Evolutionary conservation across 2,329 filamentous ascomycete species (phyloP).

Genomic region (Penicillium frequentans): DNA sequence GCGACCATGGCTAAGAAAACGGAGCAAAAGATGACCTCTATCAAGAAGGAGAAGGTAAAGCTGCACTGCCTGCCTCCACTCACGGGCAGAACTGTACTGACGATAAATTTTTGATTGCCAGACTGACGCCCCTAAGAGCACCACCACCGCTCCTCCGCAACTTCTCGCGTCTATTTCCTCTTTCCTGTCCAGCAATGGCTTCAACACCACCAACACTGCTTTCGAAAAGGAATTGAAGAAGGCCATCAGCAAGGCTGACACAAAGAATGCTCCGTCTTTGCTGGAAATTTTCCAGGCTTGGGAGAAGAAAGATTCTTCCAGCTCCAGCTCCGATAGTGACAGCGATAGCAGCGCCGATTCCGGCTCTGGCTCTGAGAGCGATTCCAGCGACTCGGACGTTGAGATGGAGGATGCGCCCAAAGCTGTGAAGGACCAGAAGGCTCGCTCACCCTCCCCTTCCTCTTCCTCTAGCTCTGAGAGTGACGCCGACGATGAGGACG

Average conservation of each 20-base stretch:
- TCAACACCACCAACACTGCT: constrained; percentile 59
- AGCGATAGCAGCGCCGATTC: constrained; percentile 23
- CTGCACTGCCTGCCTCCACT: background rate
- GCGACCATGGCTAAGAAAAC: constrained; percentile 32
- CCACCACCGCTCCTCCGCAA: constrained; percentile 50
- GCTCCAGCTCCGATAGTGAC: constrained; percentile 23
- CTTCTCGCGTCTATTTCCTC: constrained; percentile 66
- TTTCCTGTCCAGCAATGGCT: constrained; percentile 68
- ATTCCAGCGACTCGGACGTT: constrained; percentile 40
- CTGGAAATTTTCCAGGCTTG: constrained; percentile 27
- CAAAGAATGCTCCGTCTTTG: constrained; percentile 38
- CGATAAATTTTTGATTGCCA: constrained; percentile 10
- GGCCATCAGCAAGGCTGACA: constrained; percentile 24
- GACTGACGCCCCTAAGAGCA: constrained; percentile 26
- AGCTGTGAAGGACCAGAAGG: constrained; percentile 22
- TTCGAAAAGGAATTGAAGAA: constrained; percentile 61
- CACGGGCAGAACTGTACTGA: background rate
- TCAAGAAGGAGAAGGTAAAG: constrained; percentile 29
- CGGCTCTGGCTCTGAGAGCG: constrained; percentile 17
- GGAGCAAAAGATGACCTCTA: constrained; percentile 23
- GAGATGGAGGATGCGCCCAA: constrained; percentile 44
- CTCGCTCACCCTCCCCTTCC: constrained; percentile 29
- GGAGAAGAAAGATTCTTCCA: constrained; percentile 18
- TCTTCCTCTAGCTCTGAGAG: constrained; percentile 47
- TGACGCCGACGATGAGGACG: constrained; percentile 53